A percentile compares a stretch with the other conserved stretches of the same genome.
Evolutionary conservation across 2,329 filamentous ascomycete species (phyloP).

Genomic region (Calonectria montana): DNA sequence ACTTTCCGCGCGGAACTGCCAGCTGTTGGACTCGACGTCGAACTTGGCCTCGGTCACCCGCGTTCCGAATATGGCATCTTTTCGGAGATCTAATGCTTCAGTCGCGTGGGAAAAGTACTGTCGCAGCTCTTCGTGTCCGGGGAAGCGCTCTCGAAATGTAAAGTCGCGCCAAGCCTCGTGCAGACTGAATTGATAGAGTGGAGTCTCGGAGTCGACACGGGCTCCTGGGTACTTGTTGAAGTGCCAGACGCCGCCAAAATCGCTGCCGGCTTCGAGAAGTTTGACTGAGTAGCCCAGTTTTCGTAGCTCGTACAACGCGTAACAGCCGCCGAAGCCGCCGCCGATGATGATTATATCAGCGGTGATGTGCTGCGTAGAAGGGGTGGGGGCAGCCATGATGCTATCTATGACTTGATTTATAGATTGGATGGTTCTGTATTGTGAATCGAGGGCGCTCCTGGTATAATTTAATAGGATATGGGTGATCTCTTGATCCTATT

Average conservation of each 20-base stretch:
- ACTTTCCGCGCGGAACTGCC: constrained; percentile 38
- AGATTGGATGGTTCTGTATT: background rate
- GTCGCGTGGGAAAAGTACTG: constrained; percentile 54
- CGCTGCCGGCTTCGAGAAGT: constrained; percentile 1
- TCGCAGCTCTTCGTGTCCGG: constrained; percentile 48
- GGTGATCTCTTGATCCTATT: background rate
- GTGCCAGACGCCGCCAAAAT: constrained; percentile 46
- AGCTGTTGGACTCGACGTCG: background rate
- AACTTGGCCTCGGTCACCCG: background rate
- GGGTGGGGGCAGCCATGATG: background rate
- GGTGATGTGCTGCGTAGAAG: background rate
- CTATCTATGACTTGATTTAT: background rate
- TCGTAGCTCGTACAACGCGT: background rate
- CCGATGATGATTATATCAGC: constrained; percentile 2
- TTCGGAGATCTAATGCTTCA: background rate
- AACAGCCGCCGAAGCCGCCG: constrained; percentile 11
- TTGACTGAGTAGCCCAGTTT: background rate
- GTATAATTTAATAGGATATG: background rate
- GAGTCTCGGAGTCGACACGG: constrained; percentile 45
- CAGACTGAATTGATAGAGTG: constrained; percentile 44
- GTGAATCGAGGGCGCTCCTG: background rate
- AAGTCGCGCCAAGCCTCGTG: constrained; percentile 53
- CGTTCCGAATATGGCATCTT: background rate
- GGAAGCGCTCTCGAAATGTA: constrained; percentile 44
- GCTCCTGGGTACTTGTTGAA: constrained; percentile 51